Percentiles rank a stretch among this genome's conserved stretches.
These are phyloP conservation scores for Rhynchospora pubera DNA, from an alignment of 176 grass and related monocot species.

Conservation along the genomic window DNA sequence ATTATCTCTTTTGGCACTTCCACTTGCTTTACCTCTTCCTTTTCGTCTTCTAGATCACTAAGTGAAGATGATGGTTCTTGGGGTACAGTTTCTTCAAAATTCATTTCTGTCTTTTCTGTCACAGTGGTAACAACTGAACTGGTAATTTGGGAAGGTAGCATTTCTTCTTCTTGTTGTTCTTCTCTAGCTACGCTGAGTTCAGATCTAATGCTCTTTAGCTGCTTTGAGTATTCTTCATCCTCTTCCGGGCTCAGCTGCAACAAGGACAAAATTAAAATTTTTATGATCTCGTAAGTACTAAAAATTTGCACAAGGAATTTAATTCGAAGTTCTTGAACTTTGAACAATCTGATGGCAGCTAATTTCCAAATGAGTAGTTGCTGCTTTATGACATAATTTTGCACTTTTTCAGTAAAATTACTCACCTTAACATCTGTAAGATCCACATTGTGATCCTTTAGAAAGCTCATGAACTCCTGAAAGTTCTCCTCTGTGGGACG, in stretches of 20 bases:
- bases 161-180: constrained; percentile 20
- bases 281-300: background rate
- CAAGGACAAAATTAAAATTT: constrained; percentile 8
- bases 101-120: constrained; percentile 23
- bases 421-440: constrained; percentile 75
- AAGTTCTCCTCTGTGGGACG: constrained; percentile 90
- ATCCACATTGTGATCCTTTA: constrained; percentile 57
- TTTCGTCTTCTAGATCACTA: constrained; percentile 7
- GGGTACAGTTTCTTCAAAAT: constrained; percentile 5
- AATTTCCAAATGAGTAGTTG: background rate
- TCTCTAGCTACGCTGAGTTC: constrained; percentile 19
- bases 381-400: no score
- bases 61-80: background rate
- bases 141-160: background rate
- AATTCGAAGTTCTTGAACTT: background rate
- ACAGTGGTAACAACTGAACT: constrained; percentile 15
- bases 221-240: constrained; percentile 38
- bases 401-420: background rate
- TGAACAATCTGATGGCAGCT: background rate
- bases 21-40: constrained; percentile 23
- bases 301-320: background rate
- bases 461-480: constrained; percentile 70
- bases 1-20: constrained; percentile 58
- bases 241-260: constrained; percentile 62
- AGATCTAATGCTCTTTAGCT: constrained; percentile 19